Evolutionary conservation across 805 yeast genomes (phyloP).

Genomic region (Saccharomycopsis sp.): DNA sequence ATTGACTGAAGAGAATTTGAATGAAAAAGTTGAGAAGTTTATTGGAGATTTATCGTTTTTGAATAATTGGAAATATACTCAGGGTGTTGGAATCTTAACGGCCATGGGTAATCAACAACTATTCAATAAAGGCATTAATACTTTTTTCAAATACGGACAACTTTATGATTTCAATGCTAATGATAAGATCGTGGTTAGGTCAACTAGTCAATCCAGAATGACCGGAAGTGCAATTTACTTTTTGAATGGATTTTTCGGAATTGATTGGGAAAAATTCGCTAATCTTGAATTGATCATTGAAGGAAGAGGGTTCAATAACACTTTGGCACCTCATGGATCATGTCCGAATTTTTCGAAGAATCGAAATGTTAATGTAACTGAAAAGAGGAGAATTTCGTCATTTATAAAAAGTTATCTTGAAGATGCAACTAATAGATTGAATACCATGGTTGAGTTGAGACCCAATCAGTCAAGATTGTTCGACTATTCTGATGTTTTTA

Average conservation of each 20-base stretch:
- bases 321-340: constrained; percentile 15
- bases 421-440: constrained; percentile 48
- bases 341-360: constrained; percentile 11
- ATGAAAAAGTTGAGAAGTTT: no score
- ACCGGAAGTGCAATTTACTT: constrained; percentile 36
- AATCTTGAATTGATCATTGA: constrained; percentile 19
- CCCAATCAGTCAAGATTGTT: constrained; percentile 45
- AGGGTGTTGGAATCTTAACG: constrained; percentile 17
- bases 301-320: constrained; percentile 19
- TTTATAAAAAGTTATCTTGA: no score
- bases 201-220: constrained; percentile 38
- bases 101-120: constrained; percentile 20
- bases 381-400: no score
- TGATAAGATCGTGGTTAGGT: constrained; percentile 18
- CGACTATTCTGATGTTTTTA: constrained; percentile 39
- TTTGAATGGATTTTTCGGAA: constrained; percentile 39
- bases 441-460: constrained; percentile 40
- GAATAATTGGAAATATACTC: constrained; percentile 28
- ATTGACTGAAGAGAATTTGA: no score
- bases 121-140: constrained; percentile 19
- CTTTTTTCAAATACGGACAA: constrained; percentile 19
- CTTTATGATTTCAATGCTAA: constrained; percentile 1
- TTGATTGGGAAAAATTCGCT: constrained; percentile 19
- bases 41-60: constrained; percentile 45
- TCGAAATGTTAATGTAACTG: constrained; percentile 6